Evolutionary conservation across 768 basidiomycete genomes (phyloP).

Genomic region (Cystofilobasidium capitatum): DNA sequence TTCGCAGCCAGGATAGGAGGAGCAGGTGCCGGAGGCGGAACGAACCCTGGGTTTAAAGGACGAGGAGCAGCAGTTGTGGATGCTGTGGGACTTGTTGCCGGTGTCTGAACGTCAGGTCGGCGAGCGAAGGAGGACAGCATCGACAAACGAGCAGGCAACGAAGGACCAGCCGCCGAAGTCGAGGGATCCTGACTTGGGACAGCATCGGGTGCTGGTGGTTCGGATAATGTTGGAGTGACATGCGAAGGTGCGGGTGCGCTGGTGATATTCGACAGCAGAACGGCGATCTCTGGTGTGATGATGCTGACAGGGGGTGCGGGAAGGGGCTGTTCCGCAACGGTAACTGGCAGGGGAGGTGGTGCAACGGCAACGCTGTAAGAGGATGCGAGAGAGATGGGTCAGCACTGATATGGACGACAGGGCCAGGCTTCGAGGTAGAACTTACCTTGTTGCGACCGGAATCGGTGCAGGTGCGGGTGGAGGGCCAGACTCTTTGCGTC

Average conservation of each 20-base stretch:
- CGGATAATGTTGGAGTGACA: no score
- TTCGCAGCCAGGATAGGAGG: no score
- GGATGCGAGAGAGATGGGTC: neutral
- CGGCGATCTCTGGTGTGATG: neutral
- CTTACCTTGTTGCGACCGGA: neutral
- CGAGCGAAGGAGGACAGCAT: neutral
- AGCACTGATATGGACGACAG: neutral
- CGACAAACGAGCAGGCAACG: neutral
- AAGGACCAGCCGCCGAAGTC: neutral
- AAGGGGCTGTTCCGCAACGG: neutral
- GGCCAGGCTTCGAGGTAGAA: neutral
- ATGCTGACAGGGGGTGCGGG: neutral
- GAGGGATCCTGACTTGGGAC: neutral
- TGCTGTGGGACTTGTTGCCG: no score
- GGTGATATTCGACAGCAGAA: no score
- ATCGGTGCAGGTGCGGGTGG: neutral
- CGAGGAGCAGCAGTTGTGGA: no score
- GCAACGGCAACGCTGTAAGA: neutral
- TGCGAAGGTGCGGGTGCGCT: no score
- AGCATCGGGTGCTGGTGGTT: no score
- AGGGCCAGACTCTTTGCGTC: conserved; percentile 18
- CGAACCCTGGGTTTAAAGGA: no score
- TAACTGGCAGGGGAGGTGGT: neutral
- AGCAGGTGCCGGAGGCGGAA: no score
- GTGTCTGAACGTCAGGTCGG: neutral